Evolutionary conservation across 306 rosid species (phyloP).

Genomic region (Dalbergia cultrata): DNA sequence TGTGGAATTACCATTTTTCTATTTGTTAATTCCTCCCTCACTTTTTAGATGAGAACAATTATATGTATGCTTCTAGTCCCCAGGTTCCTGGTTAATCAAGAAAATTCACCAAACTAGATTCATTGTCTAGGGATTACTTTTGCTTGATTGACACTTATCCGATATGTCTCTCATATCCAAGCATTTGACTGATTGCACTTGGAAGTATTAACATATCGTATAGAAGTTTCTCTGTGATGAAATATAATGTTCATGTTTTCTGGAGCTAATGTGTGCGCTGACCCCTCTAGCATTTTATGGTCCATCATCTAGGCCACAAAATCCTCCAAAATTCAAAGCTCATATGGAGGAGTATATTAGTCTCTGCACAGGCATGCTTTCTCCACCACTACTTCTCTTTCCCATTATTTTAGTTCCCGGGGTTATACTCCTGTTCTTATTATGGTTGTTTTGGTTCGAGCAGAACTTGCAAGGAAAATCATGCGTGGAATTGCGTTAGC

Average conservation of each 20-base stretch:
- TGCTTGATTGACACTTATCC: conserved; percentile 2
- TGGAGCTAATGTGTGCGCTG: neutral
- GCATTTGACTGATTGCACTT: conserved; percentile 23
- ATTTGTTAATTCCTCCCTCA: conserved; percentile 26
- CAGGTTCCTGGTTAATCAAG: conserved; percentile 9
- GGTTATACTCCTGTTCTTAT: conserved; percentile 16
- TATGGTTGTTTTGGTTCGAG: conserved; percentile 35
- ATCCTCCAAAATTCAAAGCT: conserved; percentile 67
- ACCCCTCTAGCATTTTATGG: conserved; percentile 35
- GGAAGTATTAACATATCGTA: neutral
- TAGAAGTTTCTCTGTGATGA: neutral
- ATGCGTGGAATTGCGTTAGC: conserved; percentile 93
- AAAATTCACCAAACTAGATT: neutral
- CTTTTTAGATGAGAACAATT: neutral
- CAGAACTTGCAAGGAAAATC: conserved; percentile 85
- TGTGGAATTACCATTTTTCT: conserved; percentile 38
- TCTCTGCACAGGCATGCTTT: conserved; percentile 79
- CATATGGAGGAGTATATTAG: conserved; percentile 80
- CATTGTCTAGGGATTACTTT: neutral
- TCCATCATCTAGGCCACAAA: conserved; percentile 69
- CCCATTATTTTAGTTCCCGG: neutral
- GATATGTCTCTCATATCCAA: neutral
- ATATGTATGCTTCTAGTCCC: neutral
- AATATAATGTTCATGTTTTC: conserved; percentile 6
- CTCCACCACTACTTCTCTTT: neutral